Percentiles rank a stretch among this genome's conserved stretches.
Evolutionary conservation across 148 eudicot species (phyloP).

Genomic region (Persicaria tinctoria): DNA sequence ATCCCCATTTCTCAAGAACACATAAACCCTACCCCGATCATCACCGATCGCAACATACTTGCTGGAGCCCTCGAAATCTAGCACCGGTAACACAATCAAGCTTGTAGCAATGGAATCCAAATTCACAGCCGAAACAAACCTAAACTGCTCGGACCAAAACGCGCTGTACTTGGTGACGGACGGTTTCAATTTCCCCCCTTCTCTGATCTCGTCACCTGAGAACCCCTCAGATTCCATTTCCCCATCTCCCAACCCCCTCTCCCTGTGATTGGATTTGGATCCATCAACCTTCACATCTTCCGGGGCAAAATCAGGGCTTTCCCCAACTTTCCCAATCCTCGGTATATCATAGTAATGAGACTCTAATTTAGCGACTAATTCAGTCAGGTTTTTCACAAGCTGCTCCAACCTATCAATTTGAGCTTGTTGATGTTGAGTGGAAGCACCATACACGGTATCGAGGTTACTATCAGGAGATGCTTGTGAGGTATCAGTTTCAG

Average conservation of each 20-base stretch:
- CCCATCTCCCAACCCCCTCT: not conserved
- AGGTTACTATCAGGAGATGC: not conserved
- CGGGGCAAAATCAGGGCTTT: slow-evolving; percentile 10
- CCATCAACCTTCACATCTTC: slow-evolving; percentile 10
- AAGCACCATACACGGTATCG: not conserved
- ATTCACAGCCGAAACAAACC: slow-evolving; percentile 71
- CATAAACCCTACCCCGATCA: slow-evolving; percentile 54
- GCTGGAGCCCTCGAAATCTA: slow-evolving; percentile 64
- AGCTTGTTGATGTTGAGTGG: slow-evolving; percentile 30
- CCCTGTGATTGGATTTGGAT: not conserved
- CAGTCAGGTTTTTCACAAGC: slow-evolving; percentile 51
- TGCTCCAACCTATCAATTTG: slow-evolving; percentile 73
- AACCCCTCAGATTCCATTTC: slow-evolving; percentile 18
- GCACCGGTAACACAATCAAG: slow-evolving; percentile 58
- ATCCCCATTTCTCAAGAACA: slow-evolving; percentile 65
- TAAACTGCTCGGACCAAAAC: slow-evolving; percentile 87
- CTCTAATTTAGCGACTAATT: slow-evolving; percentile 67
- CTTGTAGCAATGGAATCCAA: slow-evolving; percentile 55
- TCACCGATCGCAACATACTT: slow-evolving; percentile 88
- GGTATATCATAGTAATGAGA: slow-evolving; percentile 20
- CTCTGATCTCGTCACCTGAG: slow-evolving; percentile 9
- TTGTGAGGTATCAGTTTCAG: slow-evolving; percentile 15
- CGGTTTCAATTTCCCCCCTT: slow-evolving; percentile 23
- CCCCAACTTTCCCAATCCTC: slow-evolving; percentile 14
- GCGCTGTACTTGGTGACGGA: slow-evolving; percentile 62